A percentile compares a stretch with the other conserved stretches of the same genome.
Evolutionary conservation across 2,329 filamentous ascomycete genomes (phyloP).

Genomic region (Parascedosporium putredinis): DNA sequence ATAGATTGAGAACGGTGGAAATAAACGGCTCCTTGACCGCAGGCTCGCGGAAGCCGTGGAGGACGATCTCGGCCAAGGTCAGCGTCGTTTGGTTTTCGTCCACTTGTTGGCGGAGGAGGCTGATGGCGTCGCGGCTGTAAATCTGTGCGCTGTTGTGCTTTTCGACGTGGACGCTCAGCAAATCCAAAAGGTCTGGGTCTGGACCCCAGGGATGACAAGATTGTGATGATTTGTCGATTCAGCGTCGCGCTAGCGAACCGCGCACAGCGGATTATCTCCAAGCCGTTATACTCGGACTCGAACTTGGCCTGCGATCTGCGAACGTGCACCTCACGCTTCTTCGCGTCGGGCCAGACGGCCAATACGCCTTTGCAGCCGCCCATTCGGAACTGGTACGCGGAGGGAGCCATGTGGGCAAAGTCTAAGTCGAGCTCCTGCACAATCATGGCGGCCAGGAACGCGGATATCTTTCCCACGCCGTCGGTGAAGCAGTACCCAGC

Average conservation of each 20-base stretch:
- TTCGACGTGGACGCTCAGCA: conserved; percentile 57
- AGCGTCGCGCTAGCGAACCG: conserved; percentile 66
- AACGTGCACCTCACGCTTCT: conserved; percentile 61
- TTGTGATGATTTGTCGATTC: conserved; percentile 81
- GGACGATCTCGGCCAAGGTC: conserved; percentile 63
- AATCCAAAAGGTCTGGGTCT: conserved; percentile 54
- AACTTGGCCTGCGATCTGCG: conserved; percentile 87
- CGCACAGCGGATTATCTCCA: conserved; percentile 82
- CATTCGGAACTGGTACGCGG: conserved; percentile 83
- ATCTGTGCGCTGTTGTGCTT: conserved; percentile 62
- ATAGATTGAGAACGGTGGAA: conserved; percentile 66
- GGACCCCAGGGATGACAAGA: conserved; percentile 74
- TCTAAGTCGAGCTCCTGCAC: conserved; percentile 56
- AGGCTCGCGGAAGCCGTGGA: conserved; percentile 64
- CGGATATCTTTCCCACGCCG: conserved; percentile 87
- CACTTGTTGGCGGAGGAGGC: conserved; percentile 61
- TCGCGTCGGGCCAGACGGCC: conserved; percentile 59
- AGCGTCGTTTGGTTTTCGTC: conserved; percentile 79
- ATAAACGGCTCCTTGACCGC: conserved; percentile 65
- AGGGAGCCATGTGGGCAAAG: conserved; percentile 48
- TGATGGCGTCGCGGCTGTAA: conserved; percentile 51
- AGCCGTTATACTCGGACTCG: conserved; percentile 51
- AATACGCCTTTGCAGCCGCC: conserved; percentile 89
- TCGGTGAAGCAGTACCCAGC: conserved; percentile 65
- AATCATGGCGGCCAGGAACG: conserved; percentile 63